Evolutionary conservation across 139 green algal genomes (phyloP), one percentile per base, ranked within the genome.

Genomic region (Chlorella ohadii): DNA sequence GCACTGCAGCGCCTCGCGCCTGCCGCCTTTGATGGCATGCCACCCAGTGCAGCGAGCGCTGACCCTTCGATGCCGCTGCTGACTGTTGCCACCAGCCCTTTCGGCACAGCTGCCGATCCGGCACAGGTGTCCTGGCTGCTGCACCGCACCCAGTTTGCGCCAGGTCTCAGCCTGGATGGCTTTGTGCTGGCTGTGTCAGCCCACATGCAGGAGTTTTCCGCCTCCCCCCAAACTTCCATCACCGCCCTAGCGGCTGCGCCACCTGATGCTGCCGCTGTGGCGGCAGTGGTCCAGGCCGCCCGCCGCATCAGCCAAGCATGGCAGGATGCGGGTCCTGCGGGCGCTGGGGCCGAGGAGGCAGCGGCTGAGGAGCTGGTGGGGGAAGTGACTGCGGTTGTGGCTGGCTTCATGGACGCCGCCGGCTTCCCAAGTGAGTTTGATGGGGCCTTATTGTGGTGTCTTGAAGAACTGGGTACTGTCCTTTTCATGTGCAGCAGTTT

Each of bases 371-470:
- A 73, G 61, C 61, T 83, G 39, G 2, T 83, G 16, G 63, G 3
- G 1, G 77, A 59, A 6, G 39, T 31, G 17, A 31, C 19, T 2
- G 77, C 38, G 13, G 61, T 73, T 36, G 77, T 83, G 38, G n/a
- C 28, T 0, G 77, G 77, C 0, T 83, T 51, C 59, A 74, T 83
- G 61, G 61, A 74, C 39, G 77, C 77, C 2, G 77, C 77, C 17
- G 61, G 77, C 25, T 83, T 56, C 39, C 7, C 39, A 17, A 44
- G 77, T 83, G 61, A 72, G 77, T n/a, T 3, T 12, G 11, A 22
- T 20, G 27, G 31, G 9, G 2, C 41, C 39, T 25, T n/a, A n/a
- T n/a, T n/a, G n/a, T n/a, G n/a, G n/a, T n/a, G n/a, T n/a, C n/a
- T n/a, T n/a, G n/a, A n/a, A n/a, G n/a, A n/a, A n/a, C n/a, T n/a